Base-by-base conservation (phyloP, 371 early-diverging fungal genomes). In the Zychaea mexicana region DNA sequence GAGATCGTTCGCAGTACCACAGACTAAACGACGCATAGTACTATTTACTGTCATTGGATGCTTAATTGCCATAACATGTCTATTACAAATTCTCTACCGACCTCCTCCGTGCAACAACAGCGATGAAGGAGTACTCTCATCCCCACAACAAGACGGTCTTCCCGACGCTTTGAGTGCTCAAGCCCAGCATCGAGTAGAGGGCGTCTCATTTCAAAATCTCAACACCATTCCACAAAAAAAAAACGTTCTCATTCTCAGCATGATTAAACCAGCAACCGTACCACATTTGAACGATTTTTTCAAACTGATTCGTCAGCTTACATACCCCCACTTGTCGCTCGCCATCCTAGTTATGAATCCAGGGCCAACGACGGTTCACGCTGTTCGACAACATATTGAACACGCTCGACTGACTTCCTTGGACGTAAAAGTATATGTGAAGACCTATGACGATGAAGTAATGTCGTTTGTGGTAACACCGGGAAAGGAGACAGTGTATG, bases 401-500 rank as follows among this genome's bases (percentile, higher is more conserved):
- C 58, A 27, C 15, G 46, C 67, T 17, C 62, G 54, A 13, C 17
- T 62, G n/a, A n/a, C n/a, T 2, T 31, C 31, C 6, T 66, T 80
- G 2, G 69, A 75, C 0, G 70, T 76, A 0, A 60, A 62, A 17
- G 22, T 65, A 22, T 61, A 69, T 46, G 73, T 76, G 47, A 76
- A 76, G 24, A 69, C 72, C 1, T 76, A 53, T 30, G 62, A 82
- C 47, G 52, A 62, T 26, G 57, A 55, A n/a, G 45, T 36, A 10
- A 57, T 52, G 30, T 28, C 59, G 32, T 60, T 31, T 61, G 27
- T 52, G 45, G 32, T 53, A n/a, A 52, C 62, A 57, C 56, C 58
- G 31, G 32, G 64, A 45, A 66, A 76, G 57, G 67, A 73, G 32
- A 68, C 71, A 19, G 49, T 73, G 28, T 74, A 74, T 49, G 76